phyloP scores from a whole-genome alignment of 1,139 yeast genomes.

The Hansenula lynferdii region DNA sequence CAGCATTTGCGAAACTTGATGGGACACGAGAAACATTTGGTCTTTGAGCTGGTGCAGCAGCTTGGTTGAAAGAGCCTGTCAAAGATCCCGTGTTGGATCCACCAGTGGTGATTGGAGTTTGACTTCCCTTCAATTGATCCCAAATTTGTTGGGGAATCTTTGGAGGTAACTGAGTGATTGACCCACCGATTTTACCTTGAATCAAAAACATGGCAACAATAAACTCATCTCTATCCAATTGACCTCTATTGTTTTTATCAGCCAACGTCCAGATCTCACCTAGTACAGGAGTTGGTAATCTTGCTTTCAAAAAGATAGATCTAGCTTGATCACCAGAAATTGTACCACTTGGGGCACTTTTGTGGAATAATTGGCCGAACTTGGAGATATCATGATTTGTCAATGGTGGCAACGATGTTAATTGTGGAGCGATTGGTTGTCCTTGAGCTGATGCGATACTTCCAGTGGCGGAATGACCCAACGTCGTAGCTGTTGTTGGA shows the following conservation, averaged over 20 bases:
- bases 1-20: slow-evolving; percentile 47
- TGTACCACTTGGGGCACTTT: slow-evolving; percentile 54
- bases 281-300: slow-evolving; percentile 66
- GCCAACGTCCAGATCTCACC: slow-evolving; percentile 90
- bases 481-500: slow-evolving; percentile 22
- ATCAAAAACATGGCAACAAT: slow-evolving; percentile 94
- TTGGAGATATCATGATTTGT: slow-evolving; percentile 61
- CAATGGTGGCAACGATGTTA: slow-evolving; percentile 48
- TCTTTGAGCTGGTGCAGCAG: slow-evolving; percentile 21
- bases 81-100: slow-evolving; percentile 17
- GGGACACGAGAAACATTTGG: slow-evolving; percentile 21
- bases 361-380: slow-evolving; percentile 70
- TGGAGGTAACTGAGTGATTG: slow-evolving; percentile 63
- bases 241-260: slow-evolving; percentile 72
- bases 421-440: slow-evolving; percentile 22
- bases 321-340: slow-evolving; percentile 77
- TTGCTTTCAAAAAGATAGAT: slow-evolving; percentile 83
- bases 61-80: slow-evolving; percentile 18
- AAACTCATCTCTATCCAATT: slow-evolving; percentile 67
- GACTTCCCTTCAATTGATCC: slow-evolving; percentile 39
- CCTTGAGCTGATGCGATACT: slow-evolving; percentile 8
- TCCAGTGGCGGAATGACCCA: slow-evolving; percentile 10
- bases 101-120: slow-evolving; percentile 20
- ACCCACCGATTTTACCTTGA: slow-evolving; percentile 71
- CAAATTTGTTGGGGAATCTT: slow-evolving; percentile 63